A percentile compares a stretch with the other conserved stretches of the same genome.
These are phyloP conservation scores for Leishmania aethiopica DNA, from an alignment of 208 protist genomes.

Conservation along the genomic window DNA sequence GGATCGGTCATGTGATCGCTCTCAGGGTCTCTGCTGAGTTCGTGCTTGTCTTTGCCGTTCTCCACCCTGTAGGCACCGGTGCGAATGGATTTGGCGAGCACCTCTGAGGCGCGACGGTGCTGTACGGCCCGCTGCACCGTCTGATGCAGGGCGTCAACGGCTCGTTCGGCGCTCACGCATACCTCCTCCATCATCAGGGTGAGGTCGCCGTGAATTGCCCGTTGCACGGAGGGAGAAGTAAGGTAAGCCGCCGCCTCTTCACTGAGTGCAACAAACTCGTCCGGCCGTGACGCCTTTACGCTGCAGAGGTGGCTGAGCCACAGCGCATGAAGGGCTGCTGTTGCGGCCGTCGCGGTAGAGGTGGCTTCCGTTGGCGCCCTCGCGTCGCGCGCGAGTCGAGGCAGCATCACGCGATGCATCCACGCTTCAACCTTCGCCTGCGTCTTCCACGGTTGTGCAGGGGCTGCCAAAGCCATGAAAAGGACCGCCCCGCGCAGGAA, in stretches of 20 bases:
- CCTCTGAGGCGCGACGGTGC: conserved; percentile 11
- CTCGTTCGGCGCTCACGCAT: conserved; percentile 7
- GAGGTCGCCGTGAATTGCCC: conserved; percentile 15
- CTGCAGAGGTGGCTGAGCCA: conserved; percentile 62
- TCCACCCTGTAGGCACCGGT: conserved; percentile 33
- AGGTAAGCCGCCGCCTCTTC: conserved; percentile 16
- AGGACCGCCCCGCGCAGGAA: conserved; percentile 31
- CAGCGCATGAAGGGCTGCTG: conserved; percentile 34
- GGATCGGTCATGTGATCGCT: neutral
- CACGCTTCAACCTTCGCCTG: conserved; percentile 44
- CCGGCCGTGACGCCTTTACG: conserved; percentile 47
- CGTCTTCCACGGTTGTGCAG: conserved; percentile 47
- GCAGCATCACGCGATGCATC: conserved; percentile 42
- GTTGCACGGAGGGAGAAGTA: neutral
- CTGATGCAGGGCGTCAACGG: conserved; percentile 22
- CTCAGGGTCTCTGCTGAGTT: neutral
- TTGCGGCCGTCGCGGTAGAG: conserved; percentile 15
- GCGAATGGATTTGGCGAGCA: conserved; percentile 53
- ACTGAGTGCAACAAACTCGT: conserved; percentile 48
- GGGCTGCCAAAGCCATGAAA: conserved; percentile 41
- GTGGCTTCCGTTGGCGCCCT: neutral
- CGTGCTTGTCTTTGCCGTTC: neutral
- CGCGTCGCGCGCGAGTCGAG: conserved; percentile 1
- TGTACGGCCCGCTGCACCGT: conserved; percentile 30
- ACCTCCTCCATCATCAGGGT: conserved; percentile 7